A percentile compares a stretch with the other conserved stretches of the same genome.
phyloP scores from a whole-genome alignment of 108 stramenopile species.

The Cyclotella choctawhatcheeana region DNA sequence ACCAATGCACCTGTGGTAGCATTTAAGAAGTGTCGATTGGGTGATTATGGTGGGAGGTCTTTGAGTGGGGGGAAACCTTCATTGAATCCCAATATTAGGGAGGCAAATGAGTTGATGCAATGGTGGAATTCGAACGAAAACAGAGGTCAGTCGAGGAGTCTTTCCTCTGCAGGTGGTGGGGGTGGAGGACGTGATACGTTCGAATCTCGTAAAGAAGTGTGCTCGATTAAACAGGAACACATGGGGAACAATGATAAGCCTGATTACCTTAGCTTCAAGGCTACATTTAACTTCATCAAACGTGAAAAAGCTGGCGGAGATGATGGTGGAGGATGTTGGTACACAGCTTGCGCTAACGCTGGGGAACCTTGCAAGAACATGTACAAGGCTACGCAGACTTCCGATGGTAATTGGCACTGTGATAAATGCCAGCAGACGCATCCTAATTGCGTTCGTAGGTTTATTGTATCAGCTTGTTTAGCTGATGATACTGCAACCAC shows the following conservation, averaged over 20 bases:
- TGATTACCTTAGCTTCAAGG: constrained; percentile 91
- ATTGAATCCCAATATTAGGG: constrained; percentile 61
- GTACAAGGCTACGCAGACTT: constrained; percentile 83
- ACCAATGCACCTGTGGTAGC: constrained; percentile 78
- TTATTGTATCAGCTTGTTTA: constrained; percentile 86
- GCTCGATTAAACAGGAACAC: constrained; percentile 81
- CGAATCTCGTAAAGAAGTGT: constrained; percentile 73
- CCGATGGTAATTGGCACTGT: constrained; percentile 84
- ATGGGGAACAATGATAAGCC: constrained; percentile 93
- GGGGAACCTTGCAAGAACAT: constrained; percentile 88
- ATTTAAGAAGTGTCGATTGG: constrained; percentile 84
- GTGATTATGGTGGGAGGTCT: constrained; percentile 88
- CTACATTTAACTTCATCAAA: constrained; percentile 90
- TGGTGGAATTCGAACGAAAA: constrained; percentile 77
- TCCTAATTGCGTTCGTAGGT: constrained; percentile 81
- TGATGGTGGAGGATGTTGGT: constrained; percentile 90
- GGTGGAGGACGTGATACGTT: constrained; percentile 66
- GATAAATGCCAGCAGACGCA: constrained; percentile 83
- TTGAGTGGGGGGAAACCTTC: constrained; percentile 56
- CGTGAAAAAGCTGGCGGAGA: constrained; percentile 85
- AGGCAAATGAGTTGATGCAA: constrained; percentile 56
- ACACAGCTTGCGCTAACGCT: constrained; percentile 91
- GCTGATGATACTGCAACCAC: constrained; percentile 82
- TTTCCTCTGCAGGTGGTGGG: constrained; percentile 69
- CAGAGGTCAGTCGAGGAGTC: constrained; percentile 57